A percentile compares a stretch with the other conserved stretches of the same genome.
These are phyloP conservation scores for Eragrostis curvula DNA, from an alignment of 176 grass and related monocot species.

Conservation along the genomic window DNA sequence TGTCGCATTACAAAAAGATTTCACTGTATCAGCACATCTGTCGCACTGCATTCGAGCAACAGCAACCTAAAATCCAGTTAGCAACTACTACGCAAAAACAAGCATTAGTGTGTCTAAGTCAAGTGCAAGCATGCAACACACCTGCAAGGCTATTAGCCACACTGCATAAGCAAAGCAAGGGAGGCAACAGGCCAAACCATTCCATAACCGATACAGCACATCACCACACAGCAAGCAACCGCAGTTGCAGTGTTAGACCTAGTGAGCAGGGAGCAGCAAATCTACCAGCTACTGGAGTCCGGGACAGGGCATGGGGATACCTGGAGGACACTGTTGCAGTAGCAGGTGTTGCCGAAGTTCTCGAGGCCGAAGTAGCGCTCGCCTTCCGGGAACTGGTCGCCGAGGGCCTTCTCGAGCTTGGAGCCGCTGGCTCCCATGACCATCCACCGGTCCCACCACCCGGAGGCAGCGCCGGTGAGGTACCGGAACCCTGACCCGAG, in stretches of 20 bases:
- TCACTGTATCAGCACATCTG: not conserved
- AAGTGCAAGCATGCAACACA: slow-evolving; percentile 12
- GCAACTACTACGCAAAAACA: slow-evolving; percentile 10
- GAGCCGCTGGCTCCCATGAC: slow-evolving; percentile 94
- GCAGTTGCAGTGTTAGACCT: not conserved
- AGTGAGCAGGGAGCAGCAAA: slow-evolving; percentile 15
- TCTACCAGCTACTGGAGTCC: slow-evolving; percentile 13
- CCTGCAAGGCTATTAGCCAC: not conserved
- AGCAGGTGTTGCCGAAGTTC: slow-evolving; percentile 98
- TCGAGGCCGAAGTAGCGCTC: slow-evolving; percentile 98
- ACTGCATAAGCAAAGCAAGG: not conserved
- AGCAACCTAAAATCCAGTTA: not conserved
- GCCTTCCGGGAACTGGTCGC: slow-evolving; percentile 95
- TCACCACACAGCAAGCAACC: slow-evolving; percentile 16
- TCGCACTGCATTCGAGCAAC: not conserved
- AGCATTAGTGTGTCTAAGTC: not conserved
- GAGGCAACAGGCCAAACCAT: not conserved
- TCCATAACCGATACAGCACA: not conserved
- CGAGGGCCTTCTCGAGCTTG: slow-evolving; percentile 99
- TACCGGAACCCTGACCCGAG: slow-evolving; percentile 82
- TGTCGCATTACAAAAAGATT: not conserved
- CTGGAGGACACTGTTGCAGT: slow-evolving; percentile 99
- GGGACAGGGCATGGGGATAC: slow-evolving; percentile 25
- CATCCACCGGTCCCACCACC: slow-evolving; percentile 98
- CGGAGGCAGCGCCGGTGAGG: slow-evolving; percentile 70